Evolutionary conservation across 148 eudicot genomes (phyloP), one percentile per base, ranked within the genome.

Genomic region (Cornus kousa): DNA sequence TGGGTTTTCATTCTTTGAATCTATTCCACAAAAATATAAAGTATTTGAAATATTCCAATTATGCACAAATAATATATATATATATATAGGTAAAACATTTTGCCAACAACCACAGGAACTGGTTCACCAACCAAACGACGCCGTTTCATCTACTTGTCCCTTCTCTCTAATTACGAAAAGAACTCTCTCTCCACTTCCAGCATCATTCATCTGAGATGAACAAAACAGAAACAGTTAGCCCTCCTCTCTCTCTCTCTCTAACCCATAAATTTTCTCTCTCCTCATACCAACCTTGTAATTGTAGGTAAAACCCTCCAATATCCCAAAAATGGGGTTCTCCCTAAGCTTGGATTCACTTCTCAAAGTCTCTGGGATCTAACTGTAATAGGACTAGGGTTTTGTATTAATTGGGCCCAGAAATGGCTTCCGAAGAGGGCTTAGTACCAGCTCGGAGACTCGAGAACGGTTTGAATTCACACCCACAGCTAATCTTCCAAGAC

Each of bases 381-480:
- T 28, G 62, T 5, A 66, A 46, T 46, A 35, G 10, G 11, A 24
- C 4, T 22, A 22, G 59, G 74, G 55, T 37, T 37, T 37, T n/a
- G 37, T 28, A 28, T 9, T 23, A 23, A 8, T 19, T 70, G 23
- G 3, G 4, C 53, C 69, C 22, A 57, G 68, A 33, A 70, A 92
- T 92, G 97, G 80, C 90, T 5, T 82, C 92, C 75, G 85, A 90
- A n/a, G 84, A 88, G n/a, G 83, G 87, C 74, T 48, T 84, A 23
- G 82, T 84, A 8, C 87, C 88, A 11, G 40, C 87, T 28, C 91
- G 76, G 57, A 83, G 86, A 57, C 80, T 82, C 67, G 83, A 85
- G 70, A 74, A 75, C 75, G 82, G 75, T 55, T 67, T 83, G 39
- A 87, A 68, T 65, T 87, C 89, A 2, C 37, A 35, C 37, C 5